Conservation (phyloP, 2,329 filamentous ascomycete genomes). For the Colletotrichum zoysiae region DNA sequence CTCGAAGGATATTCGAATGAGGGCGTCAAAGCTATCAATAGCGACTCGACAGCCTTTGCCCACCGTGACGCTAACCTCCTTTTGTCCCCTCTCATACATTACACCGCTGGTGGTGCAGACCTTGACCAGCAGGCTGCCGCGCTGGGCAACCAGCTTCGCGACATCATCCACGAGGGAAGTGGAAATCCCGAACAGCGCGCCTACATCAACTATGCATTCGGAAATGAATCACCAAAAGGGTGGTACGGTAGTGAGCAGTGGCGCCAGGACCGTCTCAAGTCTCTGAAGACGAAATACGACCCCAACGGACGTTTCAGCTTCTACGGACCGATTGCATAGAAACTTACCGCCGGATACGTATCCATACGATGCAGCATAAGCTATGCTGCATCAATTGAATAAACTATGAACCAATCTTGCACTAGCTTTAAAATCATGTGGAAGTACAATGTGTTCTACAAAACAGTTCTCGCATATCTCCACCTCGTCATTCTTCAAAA, state of each 20-base stretch:
- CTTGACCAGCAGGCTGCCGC: slow-evolving; percentile 51
- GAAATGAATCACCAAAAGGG: slow-evolving; percentile 55
- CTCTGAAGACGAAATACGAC: slow-evolving; percentile 64
- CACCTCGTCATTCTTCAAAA: background rate
- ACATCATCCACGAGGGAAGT: slow-evolving; percentile 52
- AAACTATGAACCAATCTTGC: background rate
- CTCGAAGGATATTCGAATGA: slow-evolving; percentile 66
- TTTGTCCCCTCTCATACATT: slow-evolving; percentile 53
- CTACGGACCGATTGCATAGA: slow-evolving; percentile 54
- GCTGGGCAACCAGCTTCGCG: slow-evolving; percentile 54
- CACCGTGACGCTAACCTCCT: slow-evolving; percentile 60
- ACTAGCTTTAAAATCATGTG: background rate
- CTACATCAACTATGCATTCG: slow-evolving; percentile 67
- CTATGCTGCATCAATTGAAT: background rate
- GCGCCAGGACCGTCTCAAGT: slow-evolving; percentile 59
- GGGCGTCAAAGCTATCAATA: slow-evolving; percentile 56
- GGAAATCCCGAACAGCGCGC: slow-evolving; percentile 51
- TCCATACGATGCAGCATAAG: background rate
- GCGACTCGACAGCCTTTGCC: slow-evolving; percentile 58
- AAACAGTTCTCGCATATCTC: background rate
- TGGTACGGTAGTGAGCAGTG: slow-evolving; percentile 65
- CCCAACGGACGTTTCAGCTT: slow-evolving; percentile 59
- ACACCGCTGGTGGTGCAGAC: slow-evolving; percentile 49
- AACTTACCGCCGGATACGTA: fast-evolving
- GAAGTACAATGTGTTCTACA: background rate